phyloP scores from a whole-genome alignment of 2,329 filamentous ascomycete genomes.

The Akanthomyces dipterigenus region DNA sequence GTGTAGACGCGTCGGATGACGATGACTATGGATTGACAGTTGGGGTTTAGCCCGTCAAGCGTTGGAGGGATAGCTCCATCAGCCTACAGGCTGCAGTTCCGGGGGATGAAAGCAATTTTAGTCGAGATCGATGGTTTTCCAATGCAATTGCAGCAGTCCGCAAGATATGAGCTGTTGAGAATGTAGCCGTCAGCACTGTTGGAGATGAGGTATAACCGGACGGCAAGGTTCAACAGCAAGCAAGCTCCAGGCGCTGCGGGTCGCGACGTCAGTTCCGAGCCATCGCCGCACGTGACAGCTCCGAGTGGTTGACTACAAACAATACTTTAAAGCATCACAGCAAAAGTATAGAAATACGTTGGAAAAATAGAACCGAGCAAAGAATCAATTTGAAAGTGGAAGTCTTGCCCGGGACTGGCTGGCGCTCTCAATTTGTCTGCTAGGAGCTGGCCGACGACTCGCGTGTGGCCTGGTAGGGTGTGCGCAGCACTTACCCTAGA shows the following conservation, averaged over 20 bases:
- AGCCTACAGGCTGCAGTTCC: not conserved
- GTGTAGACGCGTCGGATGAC: not conserved
- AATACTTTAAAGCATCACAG: too few species aligned
- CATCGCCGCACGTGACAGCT: not conserved
- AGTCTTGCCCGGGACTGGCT: too few species aligned
- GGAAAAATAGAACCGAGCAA: not conserved
- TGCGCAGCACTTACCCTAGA: too few species aligned
- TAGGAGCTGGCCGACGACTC: too few species aligned
- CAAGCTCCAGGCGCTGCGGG: not conserved
- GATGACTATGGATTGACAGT: not conserved
- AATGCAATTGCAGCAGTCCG: not conserved
- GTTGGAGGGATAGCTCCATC: not conserved
- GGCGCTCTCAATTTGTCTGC: too few species aligned
- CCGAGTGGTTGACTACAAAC: not conserved
- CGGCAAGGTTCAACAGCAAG: not conserved
- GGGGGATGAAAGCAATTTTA: too few species aligned
- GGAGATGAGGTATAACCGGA: not conserved
- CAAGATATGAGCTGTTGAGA: not conserved
- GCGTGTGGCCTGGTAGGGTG: too few species aligned
- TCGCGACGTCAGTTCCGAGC: not conserved
- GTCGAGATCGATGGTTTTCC: not conserved
- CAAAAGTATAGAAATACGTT: not conserved
- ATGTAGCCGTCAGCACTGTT: not conserved
- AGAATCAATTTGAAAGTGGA: too few species aligned
- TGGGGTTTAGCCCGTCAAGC: not conserved